Base-by-base conservation (phyloP, 768 basidiomycete species). In the Auriscalpium vulgare region DNA sequence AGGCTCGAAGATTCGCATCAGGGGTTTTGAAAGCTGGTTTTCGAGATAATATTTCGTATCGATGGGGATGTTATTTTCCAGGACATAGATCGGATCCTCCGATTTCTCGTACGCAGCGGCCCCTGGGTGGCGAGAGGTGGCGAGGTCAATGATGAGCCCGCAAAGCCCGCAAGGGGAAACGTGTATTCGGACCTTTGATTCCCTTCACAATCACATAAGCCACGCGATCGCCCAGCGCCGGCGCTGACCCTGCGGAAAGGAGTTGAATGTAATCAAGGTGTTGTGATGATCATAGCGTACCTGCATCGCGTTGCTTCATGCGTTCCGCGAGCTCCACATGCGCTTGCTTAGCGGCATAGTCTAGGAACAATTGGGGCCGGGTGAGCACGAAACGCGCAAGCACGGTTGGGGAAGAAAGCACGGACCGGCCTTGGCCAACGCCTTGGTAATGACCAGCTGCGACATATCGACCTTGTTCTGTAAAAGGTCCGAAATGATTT, bases 381-480 rank as follows among this genome's bases (percentile, higher is more conserved):
- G 7, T 29, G 29, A 29, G 29, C 29, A 4, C 29, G 5, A 29
- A 4, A 29, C 29, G 29, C 29, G 29, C 29, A 29, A 4, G 29
- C 23, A 29, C 23, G 23, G 23, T 29, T 29, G 29, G 29, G 29
- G 4, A 29, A 29, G 29, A 49, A 37, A 35, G 45, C 21, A 66
- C 79, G 55, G 60, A 87, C 89, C 85, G 38, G 83, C 76, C 73
- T 98, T 99, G 0, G 95, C 77, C 16, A 98, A 78, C 0, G 95
- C 97, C 66, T 99, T 99, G 13, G 97, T 98, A 64, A 99, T 99
- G 67, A 99, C 97, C 19, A 99, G 79, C 67, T 98, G 97, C 8
- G 95, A 98, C 91, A 99, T 95, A 68, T 99, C 97, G 49, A 99
- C 77, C 71, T 88, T 95, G 72, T 98, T 98, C 68, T 97, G 95